Evolutionary conservation across 225 moss, liverwort and hornwort species (phyloP), one percentile per base, ranked within the genome.

Genomic region (Sphagnum tenellum): DNA sequence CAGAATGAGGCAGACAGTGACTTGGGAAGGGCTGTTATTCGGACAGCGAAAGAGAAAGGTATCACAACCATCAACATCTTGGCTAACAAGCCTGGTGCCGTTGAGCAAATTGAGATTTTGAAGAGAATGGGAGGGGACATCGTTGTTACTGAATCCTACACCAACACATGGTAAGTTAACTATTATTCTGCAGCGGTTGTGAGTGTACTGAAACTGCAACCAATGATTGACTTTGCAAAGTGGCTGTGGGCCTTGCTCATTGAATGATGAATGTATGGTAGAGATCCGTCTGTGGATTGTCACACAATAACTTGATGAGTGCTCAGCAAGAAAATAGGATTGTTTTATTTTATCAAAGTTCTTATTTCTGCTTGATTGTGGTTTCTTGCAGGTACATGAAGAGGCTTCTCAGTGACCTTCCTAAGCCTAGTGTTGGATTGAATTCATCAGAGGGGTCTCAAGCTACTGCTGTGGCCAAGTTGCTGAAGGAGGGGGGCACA

Each of bases 1-100:
- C 87, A 87, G 70, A 87, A 87, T 56, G 87, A 87, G 70, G 87
- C 87, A 61, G 87, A 87, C 62, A 78, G 81, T 72, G 87, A 84
- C n/a, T 70, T 87, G 57, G 84, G 87, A 9, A 59, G 70, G 74
- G 87, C 87, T 3, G 66, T 87, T 71, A 87, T 87, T 46, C 85
- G 71, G 72, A 76, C 76, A 58, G 87, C 87, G n/a, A 78, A 72
- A 61, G 74, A 79, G 72, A 72, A 66, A 64, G 84, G 87, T 46
- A 54, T 81, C 52, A 81, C 78, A 50, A 84, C 87, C 12, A 80
- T 87, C 29, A 87, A 87, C 45, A 87, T 87, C 60, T 60, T 84
- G 64, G 66, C 83, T 2, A 81, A 81, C 69, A 87, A 81, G 59
- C 84, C 81, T 60, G 84, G 81, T 56, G 71, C 81, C 8, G 59